These are phyloP conservation scores for Rhynchosporium agropyri DNA, from an alignment of 2,329 filamentous ascomycete genomes.

Conservation along the genomic window DNA sequence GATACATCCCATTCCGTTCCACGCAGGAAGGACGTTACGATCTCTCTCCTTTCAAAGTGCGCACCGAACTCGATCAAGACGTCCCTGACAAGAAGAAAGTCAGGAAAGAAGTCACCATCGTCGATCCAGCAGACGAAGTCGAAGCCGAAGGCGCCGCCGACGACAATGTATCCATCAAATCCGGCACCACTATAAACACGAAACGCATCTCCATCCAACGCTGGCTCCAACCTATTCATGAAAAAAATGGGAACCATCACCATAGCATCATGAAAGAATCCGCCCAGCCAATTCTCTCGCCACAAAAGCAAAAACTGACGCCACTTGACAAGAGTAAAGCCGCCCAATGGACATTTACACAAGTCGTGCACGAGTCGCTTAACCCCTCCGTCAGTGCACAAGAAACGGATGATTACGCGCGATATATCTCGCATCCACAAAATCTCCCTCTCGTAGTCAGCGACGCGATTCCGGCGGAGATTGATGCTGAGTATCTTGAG, in stretches of 20 bases:
- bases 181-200: slow-evolving; percentile 46
- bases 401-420: slow-evolving; percentile 83
- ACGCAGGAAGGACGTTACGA: slow-evolving; percentile 77
- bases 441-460: slow-evolving; percentile 82
- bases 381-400: slow-evolving; percentile 77
- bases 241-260: slow-evolving; percentile 40
- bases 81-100: slow-evolving; percentile 61
- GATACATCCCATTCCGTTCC: slow-evolving; percentile 76
- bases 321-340: slow-evolving; percentile 76
- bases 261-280: slow-evolving; percentile 62
- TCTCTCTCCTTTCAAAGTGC: slow-evolving; percentile 84
- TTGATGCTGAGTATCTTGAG: slow-evolving; percentile 73
- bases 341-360: slow-evolving; percentile 85
- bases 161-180: slow-evolving; percentile 48
- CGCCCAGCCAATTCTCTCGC: slow-evolving; percentile 33
- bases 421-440: slow-evolving; percentile 87
- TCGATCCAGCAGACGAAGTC: slow-evolving; percentile 58
- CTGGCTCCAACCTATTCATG: slow-evolving; percentile 58
- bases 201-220: slow-evolving; percentile 59
- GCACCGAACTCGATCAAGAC: slow-evolving; percentile 64
- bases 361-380: slow-evolving; percentile 82
- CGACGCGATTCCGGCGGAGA: slow-evolving; percentile 62
- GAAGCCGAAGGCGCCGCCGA: slow-evolving; percentile 44
- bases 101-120: slow-evolving; percentile 71
- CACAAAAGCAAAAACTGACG: slow-evolving; percentile 55